A percentile compares a stretch with the other conserved stretches of the same genome.
These are phyloP conservation scores for Raddia guianensis DNA, from an alignment of 176 grass and related monocot genomes.

Conservation along the genomic window DNA sequence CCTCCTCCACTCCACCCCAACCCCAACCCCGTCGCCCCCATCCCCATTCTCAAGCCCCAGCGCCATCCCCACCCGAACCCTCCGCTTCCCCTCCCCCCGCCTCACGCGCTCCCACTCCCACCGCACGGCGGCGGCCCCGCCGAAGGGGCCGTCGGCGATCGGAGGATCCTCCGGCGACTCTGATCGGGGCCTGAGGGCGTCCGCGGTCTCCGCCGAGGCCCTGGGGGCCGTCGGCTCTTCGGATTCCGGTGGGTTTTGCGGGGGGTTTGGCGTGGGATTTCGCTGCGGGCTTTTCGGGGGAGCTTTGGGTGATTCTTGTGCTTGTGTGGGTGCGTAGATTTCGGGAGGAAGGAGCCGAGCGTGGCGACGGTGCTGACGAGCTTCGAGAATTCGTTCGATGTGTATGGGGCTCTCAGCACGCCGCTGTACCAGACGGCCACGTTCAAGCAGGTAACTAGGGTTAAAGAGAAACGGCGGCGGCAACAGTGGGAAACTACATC, in stretches of 20 bases:
- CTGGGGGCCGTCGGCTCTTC: not conserved
- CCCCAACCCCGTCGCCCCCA: not conserved
- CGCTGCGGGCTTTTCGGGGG: not conserved
- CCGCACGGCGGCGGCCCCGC: constrained; percentile 26
- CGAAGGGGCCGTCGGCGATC: constrained; percentile 19
- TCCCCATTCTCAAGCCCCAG: not conserved
- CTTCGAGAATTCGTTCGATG: constrained; percentile 87
- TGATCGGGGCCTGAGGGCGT: constrained; percentile 36
- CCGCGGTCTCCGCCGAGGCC: constrained; percentile 2
- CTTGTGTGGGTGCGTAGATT: constrained; percentile 21
- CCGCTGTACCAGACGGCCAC: constrained; percentile 98
- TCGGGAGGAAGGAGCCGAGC: constrained; percentile 67
- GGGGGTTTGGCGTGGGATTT: not conserved
- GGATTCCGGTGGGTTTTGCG: constrained; percentile 38
- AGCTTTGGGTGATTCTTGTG: not conserved
- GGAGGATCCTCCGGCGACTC: constrained; percentile 26
- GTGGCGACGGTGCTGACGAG: constrained; percentile 77
- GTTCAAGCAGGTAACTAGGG: constrained; percentile 79
- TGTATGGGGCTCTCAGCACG: constrained; percentile 79
- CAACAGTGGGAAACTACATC: not conserved
- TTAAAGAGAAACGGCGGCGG: not conserved
- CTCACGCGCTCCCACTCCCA: constrained; percentile 27
- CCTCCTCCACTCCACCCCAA: constrained; percentile 36
- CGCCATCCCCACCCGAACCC: not conserved
- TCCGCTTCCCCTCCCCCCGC: not conserved